Percentiles rank a stretch among this genome's conserved stretches.
These are phyloP conservation scores for Bombardia bombarda DNA, from an alignment of 495 filamentous ascomycete genomes.

Conservation along the genomic window DNA sequence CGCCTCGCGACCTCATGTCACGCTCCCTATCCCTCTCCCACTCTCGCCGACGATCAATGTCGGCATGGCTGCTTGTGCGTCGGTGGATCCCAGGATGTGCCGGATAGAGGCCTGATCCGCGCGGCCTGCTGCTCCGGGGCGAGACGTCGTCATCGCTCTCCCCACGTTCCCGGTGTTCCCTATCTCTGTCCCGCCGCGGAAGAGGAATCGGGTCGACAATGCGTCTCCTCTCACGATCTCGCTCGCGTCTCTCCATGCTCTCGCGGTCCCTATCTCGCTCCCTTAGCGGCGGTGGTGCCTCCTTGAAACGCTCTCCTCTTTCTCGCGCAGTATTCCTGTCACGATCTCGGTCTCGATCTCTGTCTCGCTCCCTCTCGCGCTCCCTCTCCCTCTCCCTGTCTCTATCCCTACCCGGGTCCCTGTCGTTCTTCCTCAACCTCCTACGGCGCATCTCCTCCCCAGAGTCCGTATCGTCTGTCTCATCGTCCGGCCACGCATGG, in stretches of 20 bases:
- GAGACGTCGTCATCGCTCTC: conserved; percentile 17
- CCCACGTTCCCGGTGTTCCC: conserved; percentile 6
- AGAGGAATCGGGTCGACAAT: background rate
- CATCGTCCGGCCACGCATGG: conserved; percentile 16
- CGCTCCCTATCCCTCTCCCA: conserved; percentile 17
- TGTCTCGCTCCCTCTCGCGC: background rate
- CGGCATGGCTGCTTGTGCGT: conserved; percentile 36
- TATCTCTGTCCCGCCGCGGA: background rate
- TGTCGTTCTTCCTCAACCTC: conserved; percentile 6
- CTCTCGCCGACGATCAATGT: conserved; percentile 25
- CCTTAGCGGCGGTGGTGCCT: conserved; percentile 6
- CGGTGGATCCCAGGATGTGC: conserved; percentile 20
- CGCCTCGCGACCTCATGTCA: conserved; percentile 2
- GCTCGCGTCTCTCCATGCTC: conserved; percentile 4
- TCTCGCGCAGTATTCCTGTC: conserved; percentile 14
- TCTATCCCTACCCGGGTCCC: background rate
- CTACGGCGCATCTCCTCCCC: background rate
- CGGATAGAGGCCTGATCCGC: conserved; percentile 20
- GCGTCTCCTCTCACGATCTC: background rate
- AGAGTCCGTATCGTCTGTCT: conserved; percentile 3
- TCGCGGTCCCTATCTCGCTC: conserved; percentile 16
- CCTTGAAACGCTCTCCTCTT: conserved; percentile 2
- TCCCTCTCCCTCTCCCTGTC: conserved; percentile 8
- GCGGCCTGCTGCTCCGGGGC: conserved; percentile 2
- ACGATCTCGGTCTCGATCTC: conserved; percentile 11